These are phyloP conservation scores for Hymenoscyphus fraxineus DNA, from an alignment of 2,329 filamentous ascomycete species.

Conservation along the genomic window DNA sequence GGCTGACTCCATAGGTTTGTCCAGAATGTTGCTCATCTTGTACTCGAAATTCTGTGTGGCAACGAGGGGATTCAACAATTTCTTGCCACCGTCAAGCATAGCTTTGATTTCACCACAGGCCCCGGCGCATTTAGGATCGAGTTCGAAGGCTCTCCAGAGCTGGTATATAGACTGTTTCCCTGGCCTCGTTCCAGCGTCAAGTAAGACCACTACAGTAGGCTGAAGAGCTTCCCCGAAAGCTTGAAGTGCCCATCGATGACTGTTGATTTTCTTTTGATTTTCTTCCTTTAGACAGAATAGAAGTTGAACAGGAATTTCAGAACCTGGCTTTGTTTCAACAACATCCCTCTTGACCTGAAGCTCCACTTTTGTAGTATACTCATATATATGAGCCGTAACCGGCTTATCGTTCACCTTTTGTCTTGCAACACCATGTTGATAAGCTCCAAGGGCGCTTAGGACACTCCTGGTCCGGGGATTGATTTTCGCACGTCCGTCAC, in stretches of 20 bases:
- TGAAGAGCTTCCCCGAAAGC: slow-evolving; percentile 26
- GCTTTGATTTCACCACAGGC: slow-evolving; percentile 29
- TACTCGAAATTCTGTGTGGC: slow-evolving; percentile 31
- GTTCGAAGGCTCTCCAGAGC: slow-evolving; percentile 26
- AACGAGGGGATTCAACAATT: slow-evolving; percentile 26
- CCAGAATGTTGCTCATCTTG: slow-evolving; percentile 29
- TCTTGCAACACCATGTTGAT: slow-evolving; percentile 67
- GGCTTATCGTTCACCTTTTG: slow-evolving; percentile 67
- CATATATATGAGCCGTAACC: slow-evolving; percentile 69
- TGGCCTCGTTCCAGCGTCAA: slow-evolving; percentile 29
- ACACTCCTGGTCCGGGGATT: slow-evolving; percentile 62
- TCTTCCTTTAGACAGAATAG: slow-evolving; percentile 29
- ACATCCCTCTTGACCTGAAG: slow-evolving; percentile 84
- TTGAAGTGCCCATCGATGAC: slow-evolving; percentile 27
- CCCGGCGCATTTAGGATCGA: slow-evolving; percentile 24
- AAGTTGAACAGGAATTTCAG: slow-evolving; percentile 54
- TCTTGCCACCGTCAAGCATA: slow-evolving; percentile 21
- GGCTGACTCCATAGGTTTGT: slow-evolving; percentile 28
- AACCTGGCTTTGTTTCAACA: slow-evolving; percentile 81
- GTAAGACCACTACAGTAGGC: slow-evolving; percentile 22
- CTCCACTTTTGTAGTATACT: slow-evolving; percentile 58
- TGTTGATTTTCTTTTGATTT: slow-evolving; percentile 30
- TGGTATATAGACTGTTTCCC: slow-evolving; percentile 22
- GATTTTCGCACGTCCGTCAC: slow-evolving; percentile 67
- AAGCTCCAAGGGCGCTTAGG: slow-evolving; percentile 61